Base-by-base conservation (phyloP, 495 filamentous ascomycete genomes). In the Talaromyces wortmannii region DNA sequence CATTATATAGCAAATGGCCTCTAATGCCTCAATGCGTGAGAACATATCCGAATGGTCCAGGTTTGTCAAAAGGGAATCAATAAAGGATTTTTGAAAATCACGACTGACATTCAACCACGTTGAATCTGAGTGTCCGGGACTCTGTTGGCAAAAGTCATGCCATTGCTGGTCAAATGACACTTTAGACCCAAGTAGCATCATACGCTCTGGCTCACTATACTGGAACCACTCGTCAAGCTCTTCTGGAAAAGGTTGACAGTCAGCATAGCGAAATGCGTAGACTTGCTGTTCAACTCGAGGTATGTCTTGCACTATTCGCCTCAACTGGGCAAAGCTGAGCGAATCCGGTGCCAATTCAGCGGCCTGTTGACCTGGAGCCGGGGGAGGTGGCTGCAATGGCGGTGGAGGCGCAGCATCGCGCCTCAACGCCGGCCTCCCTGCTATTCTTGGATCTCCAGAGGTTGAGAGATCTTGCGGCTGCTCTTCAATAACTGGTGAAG, bases 201-300 rank as follows among this genome's bases (percentile, higher is more conserved):
- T 73, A 46, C 88, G 80, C 55, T 90, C 88, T 67, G 88, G 90
- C 56, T 91, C 88, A 47, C 73, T 78, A 70, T 98, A 97, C 48
- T 84, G 79, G 68, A 98, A 98, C 92, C 92, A 97, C 70, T 97
- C 94, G 61, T 96, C 89, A 17, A 97, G 74, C 73, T 98, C 94
- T 55, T 94, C 91, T 7, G 85, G 79, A 57, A 95, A 85, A 2
- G 83, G 76, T 43, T 90, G 83, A 3, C 85, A 78, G 71, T 97
- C 90, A n/a, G 82, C 75, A 72, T 97, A 97, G 62, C 83, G 81
- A 67, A 94, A 98, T 49, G 92, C 90, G 74, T 98, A 98, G n/a
- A 90, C 89, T 47, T 85, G 83, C 54, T 88, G 81, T 66, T 96
- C 88, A 30, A 75, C 65, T 62, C 80, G 84, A 1, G 90, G 90